Conservation (phyloP, 202 grass and related monocot species). For the Elaeis oleifera region DNA sequence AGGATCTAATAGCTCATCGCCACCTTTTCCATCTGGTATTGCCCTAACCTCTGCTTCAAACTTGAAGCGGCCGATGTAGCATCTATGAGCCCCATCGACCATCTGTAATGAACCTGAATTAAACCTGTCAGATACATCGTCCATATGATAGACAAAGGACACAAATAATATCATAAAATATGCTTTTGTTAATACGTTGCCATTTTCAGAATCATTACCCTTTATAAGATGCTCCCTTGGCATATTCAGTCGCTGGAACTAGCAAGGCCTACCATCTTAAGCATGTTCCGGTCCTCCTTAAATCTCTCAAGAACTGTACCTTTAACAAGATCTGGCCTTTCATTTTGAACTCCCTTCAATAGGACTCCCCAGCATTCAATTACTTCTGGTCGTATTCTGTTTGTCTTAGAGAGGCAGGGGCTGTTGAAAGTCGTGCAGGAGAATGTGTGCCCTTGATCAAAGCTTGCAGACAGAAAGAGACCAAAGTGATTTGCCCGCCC, state of each 20-base stretch:
- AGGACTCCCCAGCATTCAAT: constrained; percentile 89
- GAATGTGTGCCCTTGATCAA: constrained; percentile 83
- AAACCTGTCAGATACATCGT: no score
- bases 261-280: constrained; percentile 87
- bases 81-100: no score
- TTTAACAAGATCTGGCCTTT: constrained; percentile 34
- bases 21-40: no score
- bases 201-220: not conserved
- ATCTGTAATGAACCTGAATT: no score
- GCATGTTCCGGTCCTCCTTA: constrained; percentile 92
- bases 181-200: no score
- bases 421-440: constrained; percentile 65
- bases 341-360: constrained; percentile 34
- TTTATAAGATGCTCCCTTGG: not conserved
- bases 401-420: constrained; percentile 56
- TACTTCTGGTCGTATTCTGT: constrained; percentile 55
- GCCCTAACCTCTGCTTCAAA: no score
- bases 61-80: no score
- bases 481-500: constrained; percentile 78
- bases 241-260: constrained; percentile 54
- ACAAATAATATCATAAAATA: no score
- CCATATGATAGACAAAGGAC: no score
- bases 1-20: no score
- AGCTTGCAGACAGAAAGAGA: constrained; percentile 76
- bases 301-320: constrained; percentile 90